phyloP scores from a whole-genome alignment of 805 yeast genomes.

The Metschnikowia vanudenii region DNA sequence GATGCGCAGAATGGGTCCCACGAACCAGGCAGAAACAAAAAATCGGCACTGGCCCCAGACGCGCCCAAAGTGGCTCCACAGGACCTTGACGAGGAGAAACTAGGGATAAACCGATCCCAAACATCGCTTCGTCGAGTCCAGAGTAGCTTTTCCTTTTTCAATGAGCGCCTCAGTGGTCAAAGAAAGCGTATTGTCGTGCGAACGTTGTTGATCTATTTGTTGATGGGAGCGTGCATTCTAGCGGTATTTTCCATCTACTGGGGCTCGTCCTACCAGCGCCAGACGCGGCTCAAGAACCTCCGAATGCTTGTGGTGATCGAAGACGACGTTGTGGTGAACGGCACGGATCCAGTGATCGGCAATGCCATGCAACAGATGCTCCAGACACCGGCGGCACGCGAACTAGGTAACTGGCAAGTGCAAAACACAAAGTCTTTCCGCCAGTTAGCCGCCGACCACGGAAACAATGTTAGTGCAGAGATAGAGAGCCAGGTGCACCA shows the following conservation, averaged over 20 bases:
- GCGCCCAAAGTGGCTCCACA: not conserved
- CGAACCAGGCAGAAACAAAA: too few relatives aligned
- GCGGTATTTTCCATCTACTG: conserved; percentile 46
- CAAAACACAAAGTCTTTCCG: conserved; percentile 28
- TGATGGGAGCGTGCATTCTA: conserved; percentile 38
- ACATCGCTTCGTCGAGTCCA: conserved; percentile 24
- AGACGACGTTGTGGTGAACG: conserved; percentile 25
- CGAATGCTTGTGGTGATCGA: conserved; percentile 41
- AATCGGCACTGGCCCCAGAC: too few relatives aligned
- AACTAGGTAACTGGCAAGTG: conserved; percentile 38
- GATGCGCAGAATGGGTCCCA: not conserved
- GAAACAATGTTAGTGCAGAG: conserved; percentile 32
- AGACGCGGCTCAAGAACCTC: conserved; percentile 30
- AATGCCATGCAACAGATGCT: conserved; percentile 21
- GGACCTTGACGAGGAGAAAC: conserved; percentile 3
- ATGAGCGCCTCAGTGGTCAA: conserved; percentile 22
- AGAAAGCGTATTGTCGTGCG: conserved; percentile 21
- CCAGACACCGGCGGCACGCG: conserved; percentile 19
- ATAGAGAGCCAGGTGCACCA: conserved; percentile 47
- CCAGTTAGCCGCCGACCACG: conserved; percentile 27
- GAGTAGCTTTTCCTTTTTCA: conserved; percentile 33
- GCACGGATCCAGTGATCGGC: conserved; percentile 29
- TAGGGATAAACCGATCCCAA: conserved; percentile 8
- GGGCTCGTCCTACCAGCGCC: conserved; percentile 43
- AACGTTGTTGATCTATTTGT: conserved; percentile 23